A percentile compares a stretch with the other conserved stretches of the same genome.
Conservation (phyloP, 805 yeast genomes). For the Starmera amethionina region DNA sequence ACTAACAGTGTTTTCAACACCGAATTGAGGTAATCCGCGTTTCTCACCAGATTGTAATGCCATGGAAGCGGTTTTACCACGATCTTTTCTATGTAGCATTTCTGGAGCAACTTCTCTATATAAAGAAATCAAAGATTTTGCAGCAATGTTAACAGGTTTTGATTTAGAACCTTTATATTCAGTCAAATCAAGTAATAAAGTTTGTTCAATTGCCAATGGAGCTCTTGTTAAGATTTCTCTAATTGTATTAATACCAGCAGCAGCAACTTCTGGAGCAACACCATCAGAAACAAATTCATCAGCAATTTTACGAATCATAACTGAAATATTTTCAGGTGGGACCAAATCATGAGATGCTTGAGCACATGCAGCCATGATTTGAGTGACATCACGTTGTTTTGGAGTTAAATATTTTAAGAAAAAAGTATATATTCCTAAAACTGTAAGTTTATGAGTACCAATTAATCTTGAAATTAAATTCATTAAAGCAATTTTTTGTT, state of each 20-base stretch:
- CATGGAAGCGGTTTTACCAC: slow-evolving; percentile 89
- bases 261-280: slow-evolving; percentile 95
- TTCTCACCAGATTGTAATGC: slow-evolving; percentile 58
- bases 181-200: slow-evolving; percentile 78
- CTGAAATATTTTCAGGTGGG: slow-evolving; percentile 84
- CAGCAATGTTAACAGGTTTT: slow-evolving; percentile 91
- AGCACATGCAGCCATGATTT: slow-evolving; percentile 93
- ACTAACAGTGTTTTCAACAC: slow-evolving; percentile 58
- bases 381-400: slow-evolving; percentile 89
- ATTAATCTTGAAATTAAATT: slow-evolving; percentile 80
- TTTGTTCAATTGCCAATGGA: slow-evolving; percentile 86
- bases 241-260: slow-evolving; percentile 94
- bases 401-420: slow-evolving; percentile 88
- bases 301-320: slow-evolving; percentile 83
- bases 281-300: slow-evolving; percentile 98
- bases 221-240: slow-evolving; percentile 90
- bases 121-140: slow-evolving; percentile 73
- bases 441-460: slow-evolving; percentile 90
- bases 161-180: slow-evolving; percentile 91
- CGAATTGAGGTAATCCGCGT: slow-evolving; percentile 50
- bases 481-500: slow-evolving; percentile 83
- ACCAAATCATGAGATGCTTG: slow-evolving; percentile 95
- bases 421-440: slow-evolving; percentile 82
- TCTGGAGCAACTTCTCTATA: slow-evolving; percentile 96
- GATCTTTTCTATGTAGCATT: slow-evolving; percentile 79